phyloP scores from a whole-genome alignment of 495 filamentous ascomycete genomes.

The Trichoderma parareesei region DNA sequence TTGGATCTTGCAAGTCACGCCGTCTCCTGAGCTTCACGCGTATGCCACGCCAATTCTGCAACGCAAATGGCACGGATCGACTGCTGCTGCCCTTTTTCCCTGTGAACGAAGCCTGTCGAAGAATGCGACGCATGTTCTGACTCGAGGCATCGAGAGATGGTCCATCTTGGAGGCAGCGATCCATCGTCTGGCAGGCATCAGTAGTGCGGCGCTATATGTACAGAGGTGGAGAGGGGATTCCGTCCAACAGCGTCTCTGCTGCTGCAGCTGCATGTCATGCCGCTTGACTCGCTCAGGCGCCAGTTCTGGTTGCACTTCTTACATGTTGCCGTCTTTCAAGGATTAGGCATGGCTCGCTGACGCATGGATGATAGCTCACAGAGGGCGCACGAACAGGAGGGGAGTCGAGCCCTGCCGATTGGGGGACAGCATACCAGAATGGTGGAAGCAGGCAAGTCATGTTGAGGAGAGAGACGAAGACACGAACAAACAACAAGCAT shows the following conservation, averaged over 20 bases:
- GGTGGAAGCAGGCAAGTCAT: no score
- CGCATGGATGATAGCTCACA: no score
- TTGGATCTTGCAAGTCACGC: no score
- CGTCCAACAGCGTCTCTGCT: background rate
- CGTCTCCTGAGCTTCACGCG: background rate
- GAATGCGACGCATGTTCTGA: background rate
- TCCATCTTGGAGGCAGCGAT: no score
- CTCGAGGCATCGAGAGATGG: no score
- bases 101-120: background rate
- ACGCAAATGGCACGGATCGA: background rate
- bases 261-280: constrained; percentile 3
- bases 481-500: no score
- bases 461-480: no score
- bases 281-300: constrained; percentile 1
- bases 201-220: constrained; percentile 5
- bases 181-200: background rate
- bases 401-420: no score
- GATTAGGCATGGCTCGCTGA: no score
- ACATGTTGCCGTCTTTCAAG: background rate
- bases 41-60: background rate
- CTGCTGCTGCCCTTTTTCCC: background rate
- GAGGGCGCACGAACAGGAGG: no score
- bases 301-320: background rate
- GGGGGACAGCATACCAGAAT: no score
- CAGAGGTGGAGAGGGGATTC: background rate